A percentile compares a stretch with the other conserved stretches of the same genome.
Conservation (phyloP, 257 asterid genomes). For the Solanum tacnaense region DNA sequence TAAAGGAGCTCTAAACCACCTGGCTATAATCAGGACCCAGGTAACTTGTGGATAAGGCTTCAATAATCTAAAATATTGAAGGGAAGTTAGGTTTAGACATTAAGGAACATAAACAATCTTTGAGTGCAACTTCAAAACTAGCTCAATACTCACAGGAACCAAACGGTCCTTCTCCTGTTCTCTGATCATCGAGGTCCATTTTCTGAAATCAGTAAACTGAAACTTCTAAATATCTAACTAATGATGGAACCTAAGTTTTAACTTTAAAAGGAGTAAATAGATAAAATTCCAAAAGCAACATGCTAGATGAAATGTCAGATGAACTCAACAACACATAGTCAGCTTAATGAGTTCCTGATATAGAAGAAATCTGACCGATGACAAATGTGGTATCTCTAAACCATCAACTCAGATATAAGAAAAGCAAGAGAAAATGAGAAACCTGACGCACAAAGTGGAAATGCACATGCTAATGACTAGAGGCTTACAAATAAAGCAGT, state of each 20-base stretch:
- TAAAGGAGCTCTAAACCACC: slow-evolving; percentile 31
- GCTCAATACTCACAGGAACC: slow-evolving; percentile 65
- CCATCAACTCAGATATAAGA: background rate
- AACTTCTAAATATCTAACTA: background rate
- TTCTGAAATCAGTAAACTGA: slow-evolving; percentile 34
- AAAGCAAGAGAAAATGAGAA: background rate
- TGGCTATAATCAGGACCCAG: slow-evolving; percentile 91
- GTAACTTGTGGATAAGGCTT: slow-evolving; percentile 85
- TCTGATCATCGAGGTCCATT: slow-evolving; percentile 88
- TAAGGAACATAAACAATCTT: background rate
- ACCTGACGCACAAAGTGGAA: background rate
- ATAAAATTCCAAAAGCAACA: background rate
- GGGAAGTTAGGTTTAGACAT: background rate
- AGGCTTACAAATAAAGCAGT: background rate
- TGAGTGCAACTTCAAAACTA: background rate
- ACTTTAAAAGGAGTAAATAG: background rate
- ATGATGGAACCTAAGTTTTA: background rate
- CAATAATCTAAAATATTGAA: slow-evolving; percentile 39
- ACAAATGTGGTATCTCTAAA: background rate
- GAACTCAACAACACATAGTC: background rate
- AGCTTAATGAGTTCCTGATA: background rate
- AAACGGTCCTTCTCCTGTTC: slow-evolving; percentile 90
- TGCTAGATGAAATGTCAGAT: background rate
- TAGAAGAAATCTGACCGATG: background rate
- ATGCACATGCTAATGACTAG: background rate